A percentile compares a stretch with the other conserved stretches of the same genome.
Conservation (phyloP, 2,329 filamentous ascomycete species). For the Epichloe uncinata region DNA sequence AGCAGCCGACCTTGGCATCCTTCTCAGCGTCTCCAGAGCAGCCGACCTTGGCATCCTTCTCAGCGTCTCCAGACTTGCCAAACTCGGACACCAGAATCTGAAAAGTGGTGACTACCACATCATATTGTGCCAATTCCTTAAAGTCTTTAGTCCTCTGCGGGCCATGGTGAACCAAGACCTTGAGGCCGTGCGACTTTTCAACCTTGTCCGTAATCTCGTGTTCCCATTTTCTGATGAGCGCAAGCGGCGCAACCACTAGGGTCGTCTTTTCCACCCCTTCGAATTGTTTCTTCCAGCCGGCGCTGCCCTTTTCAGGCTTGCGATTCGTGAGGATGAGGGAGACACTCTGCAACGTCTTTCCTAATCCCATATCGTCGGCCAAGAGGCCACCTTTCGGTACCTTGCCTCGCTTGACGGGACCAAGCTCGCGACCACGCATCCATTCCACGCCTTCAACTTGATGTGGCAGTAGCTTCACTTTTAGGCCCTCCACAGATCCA, state of each 20-base stretch:
- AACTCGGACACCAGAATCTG: conserved; percentile 91
- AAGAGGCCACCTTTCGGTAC: conserved; percentile 88
- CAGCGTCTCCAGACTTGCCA: conserved; percentile 49
- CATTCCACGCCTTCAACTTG: conserved; percentile 88
- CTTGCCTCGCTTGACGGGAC: conserved; percentile 65
- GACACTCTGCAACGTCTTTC: conserved; percentile 92
- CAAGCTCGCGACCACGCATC: conserved; percentile 89
- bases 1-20: conserved; percentile 64
- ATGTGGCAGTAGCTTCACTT: conserved; percentile 80
- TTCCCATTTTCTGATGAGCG: conserved; percentile 96
- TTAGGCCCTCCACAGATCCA: conserved; percentile 58
- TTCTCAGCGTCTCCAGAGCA: conserved; percentile 68
- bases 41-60: conserved; percentile 55
- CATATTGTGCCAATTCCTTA: conserved; percentile 67
- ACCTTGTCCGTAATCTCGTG: conserved; percentile 80
- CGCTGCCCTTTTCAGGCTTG: conserved; percentile 45
- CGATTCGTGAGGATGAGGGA: conserved; percentile 75
- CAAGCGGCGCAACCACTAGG: conserved; percentile 82
- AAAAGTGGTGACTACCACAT: conserved; percentile 95
- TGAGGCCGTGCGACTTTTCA: conserved; percentile 51
- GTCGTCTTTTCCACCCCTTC: conserved; percentile 63
- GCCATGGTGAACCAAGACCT: conserved; percentile 84
- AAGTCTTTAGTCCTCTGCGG: conserved; percentile 68
- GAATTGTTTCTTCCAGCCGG: conserved; percentile 54
- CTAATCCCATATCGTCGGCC: conserved; percentile 93